These are phyloP conservation scores for Amanita fuliginea DNA, from an alignment of 768 basidiomycete genomes.

Conservation along the genomic window DNA sequence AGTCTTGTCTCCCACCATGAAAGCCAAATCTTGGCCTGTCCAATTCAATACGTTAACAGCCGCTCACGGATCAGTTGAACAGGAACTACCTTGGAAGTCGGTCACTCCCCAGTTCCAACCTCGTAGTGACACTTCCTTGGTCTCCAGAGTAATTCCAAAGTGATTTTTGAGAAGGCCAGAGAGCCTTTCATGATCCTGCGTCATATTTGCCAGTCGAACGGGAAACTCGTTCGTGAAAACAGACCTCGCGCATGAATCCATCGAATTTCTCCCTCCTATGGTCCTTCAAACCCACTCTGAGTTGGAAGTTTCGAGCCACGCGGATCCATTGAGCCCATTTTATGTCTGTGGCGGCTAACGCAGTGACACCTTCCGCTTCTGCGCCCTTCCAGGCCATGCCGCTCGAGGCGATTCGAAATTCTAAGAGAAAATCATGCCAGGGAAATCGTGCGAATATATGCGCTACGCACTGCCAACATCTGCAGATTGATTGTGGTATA, in stretches of 20 bases:
- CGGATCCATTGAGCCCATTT: conserved; percentile 89
- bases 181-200: conserved; percentile 86
- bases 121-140: conserved; percentile 77
- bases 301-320: conserved; percentile 87
- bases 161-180: conserved; percentile 72
- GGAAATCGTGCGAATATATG: conserved; percentile 3
- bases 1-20: conserved; percentile 78
- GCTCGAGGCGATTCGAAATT: conserved; percentile 78
- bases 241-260: conserved; percentile 83
- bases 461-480: conserved; percentile 72
- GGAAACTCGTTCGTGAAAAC: neutral
- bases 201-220: neutral
- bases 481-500: conserved; percentile 63
- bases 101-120: conserved; percentile 99
- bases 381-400: conserved; percentile 94
- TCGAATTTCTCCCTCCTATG: conserved; percentile 80
- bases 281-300: conserved; percentile 74
- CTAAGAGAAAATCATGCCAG: conserved; percentile 24
- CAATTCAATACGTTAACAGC: conserved; percentile 4
- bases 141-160: conserved; percentile 78
- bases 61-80: neutral
- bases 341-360: conserved; percentile 61
- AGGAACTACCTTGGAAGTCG: conserved; percentile 73
- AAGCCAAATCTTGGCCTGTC: conserved; percentile 83
- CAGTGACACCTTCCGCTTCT: conserved; percentile 50